Percentiles rank a stretch among this genome's conserved stretches.
These are phyloP conservation scores for Podaxis carcinomalis DNA, from an alignment of 768 basidiomycete genomes.

Conservation along the genomic window DNA sequence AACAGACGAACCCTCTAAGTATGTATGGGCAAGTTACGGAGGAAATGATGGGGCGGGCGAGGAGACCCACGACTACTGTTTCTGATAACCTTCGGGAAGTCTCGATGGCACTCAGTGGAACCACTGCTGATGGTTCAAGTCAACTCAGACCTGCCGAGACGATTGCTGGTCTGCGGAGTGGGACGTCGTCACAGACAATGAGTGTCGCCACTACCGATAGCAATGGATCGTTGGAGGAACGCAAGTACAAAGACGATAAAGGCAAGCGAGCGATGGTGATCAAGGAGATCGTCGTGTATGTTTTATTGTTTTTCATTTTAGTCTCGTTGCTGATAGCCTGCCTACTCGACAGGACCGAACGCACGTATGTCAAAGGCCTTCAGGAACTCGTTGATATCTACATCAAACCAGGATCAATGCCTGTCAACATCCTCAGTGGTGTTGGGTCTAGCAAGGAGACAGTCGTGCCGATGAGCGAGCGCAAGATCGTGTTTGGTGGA, in stretches of 20 bases:
- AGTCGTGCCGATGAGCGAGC: constrained; percentile 78
- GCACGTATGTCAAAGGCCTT: constrained; percentile 91
- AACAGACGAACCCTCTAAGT: constrained; percentile 53
- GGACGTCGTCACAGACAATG: constrained; percentile 56
- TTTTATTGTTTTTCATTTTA: constrained; percentile 15
- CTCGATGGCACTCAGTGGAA: constrained; percentile 49
- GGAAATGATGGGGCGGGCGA: constrained; percentile 43
- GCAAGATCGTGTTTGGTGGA: constrained; percentile 89
- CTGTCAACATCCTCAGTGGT: constrained; percentile 66
- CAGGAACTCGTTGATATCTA: constrained; percentile 95
- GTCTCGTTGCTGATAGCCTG: not conserved
- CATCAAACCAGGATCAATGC: constrained; percentile 75
- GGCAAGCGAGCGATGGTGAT: constrained; percentile 79
- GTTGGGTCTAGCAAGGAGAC: constrained; percentile 78
- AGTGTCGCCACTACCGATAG: constrained; percentile 79
- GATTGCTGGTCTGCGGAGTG: constrained; percentile 56
- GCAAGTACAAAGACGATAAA: constrained; percentile 91
- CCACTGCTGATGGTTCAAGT: constrained; percentile 41
- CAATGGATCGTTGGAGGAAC: constrained; percentile 68
- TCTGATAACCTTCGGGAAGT: constrained; percentile 54
- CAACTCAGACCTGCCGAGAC: constrained; percentile 66
- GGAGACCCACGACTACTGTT: constrained; percentile 54
- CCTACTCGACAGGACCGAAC: constrained; percentile 67
- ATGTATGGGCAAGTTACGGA: constrained; percentile 53
- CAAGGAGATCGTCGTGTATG: constrained; percentile 88